These are phyloP conservation scores for Sporothrix humicola DNA, from an alignment of 2,329 filamentous ascomycete genomes.

Conservation along the genomic window DNA sequence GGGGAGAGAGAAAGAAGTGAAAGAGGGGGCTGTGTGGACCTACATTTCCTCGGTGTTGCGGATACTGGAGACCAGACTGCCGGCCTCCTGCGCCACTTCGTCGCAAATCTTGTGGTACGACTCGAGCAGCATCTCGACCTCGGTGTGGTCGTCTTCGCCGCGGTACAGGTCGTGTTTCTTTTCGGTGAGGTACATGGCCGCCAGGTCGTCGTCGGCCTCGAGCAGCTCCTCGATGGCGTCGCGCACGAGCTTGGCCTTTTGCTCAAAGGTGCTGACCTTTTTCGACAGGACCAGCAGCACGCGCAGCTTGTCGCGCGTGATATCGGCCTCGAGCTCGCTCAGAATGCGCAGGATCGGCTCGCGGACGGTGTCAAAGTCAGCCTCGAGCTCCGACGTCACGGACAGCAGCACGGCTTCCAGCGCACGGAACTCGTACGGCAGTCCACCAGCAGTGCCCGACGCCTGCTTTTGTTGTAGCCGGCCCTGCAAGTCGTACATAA, in stretches of 20 bases:
- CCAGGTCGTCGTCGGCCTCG: conserved; percentile 93
- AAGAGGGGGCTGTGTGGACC: conserved; percentile 45
- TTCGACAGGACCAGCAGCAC: conserved; percentile 93
- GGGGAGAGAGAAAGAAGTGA: not conserved
- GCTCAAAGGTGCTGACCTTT: conserved; percentile 94
- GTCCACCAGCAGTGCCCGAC: conserved; percentile 37
- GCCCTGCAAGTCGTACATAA: conserved; percentile 96
- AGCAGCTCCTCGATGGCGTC: conserved; percentile 95
- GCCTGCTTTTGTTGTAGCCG: conserved; percentile 78
- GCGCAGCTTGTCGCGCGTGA: conserved; percentile 90
- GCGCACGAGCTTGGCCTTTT: conserved; percentile 90
- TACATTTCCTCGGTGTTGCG: conserved; percentile 98
- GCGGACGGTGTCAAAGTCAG: conserved; percentile 90
- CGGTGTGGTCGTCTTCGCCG: conserved; percentile 86
- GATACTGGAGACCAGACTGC: conserved; percentile 91
- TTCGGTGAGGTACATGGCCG: conserved; percentile 94
- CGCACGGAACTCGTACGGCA: conserved; percentile 95
- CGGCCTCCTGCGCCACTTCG: conserved; percentile 94
- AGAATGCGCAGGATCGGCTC: conserved; percentile 90
- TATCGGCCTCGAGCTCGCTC: conserved; percentile 91
- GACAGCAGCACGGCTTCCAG: conserved; percentile 94
- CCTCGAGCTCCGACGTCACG: conserved; percentile 88
- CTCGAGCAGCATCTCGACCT: conserved; percentile 95
- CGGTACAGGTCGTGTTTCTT: conserved; percentile 75
- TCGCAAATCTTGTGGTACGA: conserved; percentile 98